Conservation (phyloP, 305 asterid species). For the Fraxinus sp. region DNA sequence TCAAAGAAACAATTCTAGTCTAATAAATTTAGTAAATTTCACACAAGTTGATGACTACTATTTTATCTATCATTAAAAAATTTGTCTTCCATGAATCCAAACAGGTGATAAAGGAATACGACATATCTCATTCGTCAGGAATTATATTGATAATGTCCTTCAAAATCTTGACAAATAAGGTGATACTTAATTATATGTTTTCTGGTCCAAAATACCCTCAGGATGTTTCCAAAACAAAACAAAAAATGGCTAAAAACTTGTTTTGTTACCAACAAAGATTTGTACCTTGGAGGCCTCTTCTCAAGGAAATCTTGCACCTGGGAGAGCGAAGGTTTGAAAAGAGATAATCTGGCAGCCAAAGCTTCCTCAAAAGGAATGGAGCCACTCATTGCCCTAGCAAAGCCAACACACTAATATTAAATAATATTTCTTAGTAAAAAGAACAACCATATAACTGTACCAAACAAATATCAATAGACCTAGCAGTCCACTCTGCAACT, state of each 20-base stretch:
- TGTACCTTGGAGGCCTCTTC: constrained; percentile 82
- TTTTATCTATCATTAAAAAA: not conserved
- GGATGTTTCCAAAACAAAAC: not conserved
- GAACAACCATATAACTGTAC: not conserved
- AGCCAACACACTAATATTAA: constrained; percentile 21
- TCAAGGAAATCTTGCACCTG: constrained; percentile 78
- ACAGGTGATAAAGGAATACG: not conserved
- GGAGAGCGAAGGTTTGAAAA: constrained; percentile 71
- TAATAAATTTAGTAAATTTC: not conserved
- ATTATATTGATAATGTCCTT: not conserved
- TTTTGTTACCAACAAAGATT: not conserved
- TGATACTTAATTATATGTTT: not conserved
- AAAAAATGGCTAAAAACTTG: not conserved
- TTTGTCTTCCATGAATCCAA: not conserved
- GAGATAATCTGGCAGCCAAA: constrained; percentile 77
- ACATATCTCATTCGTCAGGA: not conserved
- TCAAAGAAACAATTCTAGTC: not conserved
- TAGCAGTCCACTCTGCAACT: constrained; percentile 94
- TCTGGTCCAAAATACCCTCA: not conserved
- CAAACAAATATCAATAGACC: constrained; percentile 36
- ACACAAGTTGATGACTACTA: not conserved
- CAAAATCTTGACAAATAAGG: constrained; percentile 7
- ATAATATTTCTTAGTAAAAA: not conserved
- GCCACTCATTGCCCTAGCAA: constrained; percentile 84
- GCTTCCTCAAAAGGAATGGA: constrained; percentile 95